phyloP scores from a whole-genome alignment of 2,329 filamentous ascomycete species.

The Tolypocladium album region DNA sequence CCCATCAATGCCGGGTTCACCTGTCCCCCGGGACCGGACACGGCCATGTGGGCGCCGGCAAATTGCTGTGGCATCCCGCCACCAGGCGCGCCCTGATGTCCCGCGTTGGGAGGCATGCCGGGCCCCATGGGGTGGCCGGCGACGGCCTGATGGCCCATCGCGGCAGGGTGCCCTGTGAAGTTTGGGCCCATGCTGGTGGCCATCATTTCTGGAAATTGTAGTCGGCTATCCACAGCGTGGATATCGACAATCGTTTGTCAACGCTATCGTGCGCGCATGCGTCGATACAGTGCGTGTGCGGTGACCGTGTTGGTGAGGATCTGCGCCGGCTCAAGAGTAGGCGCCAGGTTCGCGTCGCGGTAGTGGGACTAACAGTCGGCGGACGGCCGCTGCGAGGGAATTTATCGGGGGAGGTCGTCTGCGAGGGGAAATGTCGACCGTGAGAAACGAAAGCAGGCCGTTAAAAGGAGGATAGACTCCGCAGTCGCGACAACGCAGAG shows the following conservation, averaged over 20 bases:
- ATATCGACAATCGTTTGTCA: conserved; percentile 39
- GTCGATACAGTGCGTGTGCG: conserved; percentile 5
- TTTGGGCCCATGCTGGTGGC: conserved; percentile 50
- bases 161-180: conserved; percentile 57
- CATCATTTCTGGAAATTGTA: conserved; percentile 47
- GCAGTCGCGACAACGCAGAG: neutral
- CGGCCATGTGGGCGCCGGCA: conserved; percentile 52
- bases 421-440: neutral
- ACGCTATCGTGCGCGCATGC: conserved; percentile 38
- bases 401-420: neutral
- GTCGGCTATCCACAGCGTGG: conserved; percentile 49
- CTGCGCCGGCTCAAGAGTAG: neutral
- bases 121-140: conserved; percentile 53
- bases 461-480: neutral
- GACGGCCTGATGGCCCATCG: conserved; percentile 62
- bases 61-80: conserved; percentile 57
- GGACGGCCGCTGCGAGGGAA: conserved; percentile 10
- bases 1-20: conserved; percentile 69
- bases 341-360: conserved; percentile 2
- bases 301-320: neutral
- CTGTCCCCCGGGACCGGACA: conserved; percentile 60
- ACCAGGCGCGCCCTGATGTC: conserved; percentile 57
- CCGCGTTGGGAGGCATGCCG: conserved; percentile 56
- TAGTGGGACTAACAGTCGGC: conserved; percentile 1
- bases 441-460: neutral